Percentiles rank a stretch among this genome's conserved stretches.
Evolutionary conservation across 1,284 basidiomycete species (phyloP).

Genomic region (Tilletiopsis washingtonensis): DNA sequence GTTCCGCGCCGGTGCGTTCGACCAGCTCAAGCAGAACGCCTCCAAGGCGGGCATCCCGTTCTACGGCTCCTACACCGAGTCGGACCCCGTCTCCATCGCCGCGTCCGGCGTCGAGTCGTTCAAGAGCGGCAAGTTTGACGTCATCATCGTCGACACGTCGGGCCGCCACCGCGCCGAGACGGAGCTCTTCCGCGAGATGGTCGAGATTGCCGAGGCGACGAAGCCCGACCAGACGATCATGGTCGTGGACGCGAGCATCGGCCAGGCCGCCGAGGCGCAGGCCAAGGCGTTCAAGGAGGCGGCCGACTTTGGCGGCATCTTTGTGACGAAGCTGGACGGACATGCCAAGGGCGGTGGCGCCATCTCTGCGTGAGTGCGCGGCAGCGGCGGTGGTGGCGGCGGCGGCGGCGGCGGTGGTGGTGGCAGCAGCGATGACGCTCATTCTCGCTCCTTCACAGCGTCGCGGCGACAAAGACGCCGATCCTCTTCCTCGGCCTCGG

Average conservation of each 20-base stretch:
- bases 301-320: slow-evolving; percentile 94
- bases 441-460: slow-evolving; percentile 54
- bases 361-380: slow-evolving; percentile 72
- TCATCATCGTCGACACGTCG: slow-evolving; percentile 98
- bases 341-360: slow-evolving; percentile 99
- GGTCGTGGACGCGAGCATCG: slow-evolving; percentile 54
- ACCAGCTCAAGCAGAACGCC: slow-evolving; percentile 82
- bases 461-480: slow-evolving; percentile 94
- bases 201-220: slow-evolving; percentile 85
- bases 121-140: slow-evolving; percentile 94
- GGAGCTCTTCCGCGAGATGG: slow-evolving; percentile 97
- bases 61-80: slow-evolving; percentile 98
- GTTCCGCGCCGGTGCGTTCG: slow-evolving; percentile 98
- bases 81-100: slow-evolving; percentile 91
- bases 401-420: not conserved
- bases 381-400: no score
- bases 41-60: slow-evolving; percentile 98
- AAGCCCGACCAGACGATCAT: slow-evolving; percentile 60
- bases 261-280: slow-evolving; percentile 95
- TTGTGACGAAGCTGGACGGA: slow-evolving; percentile 99
- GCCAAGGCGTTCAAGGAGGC: slow-evolving; percentile 95
- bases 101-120: slow-evolving; percentile 91
- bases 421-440: slow-evolving; percentile 43
- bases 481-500: slow-evolving; percentile 98
- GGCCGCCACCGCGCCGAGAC: slow-evolving; percentile 96